phyloP scores from a whole-genome alignment of 2,329 filamentous ascomycete genomes.

The Ceratocystis papillata region DNA sequence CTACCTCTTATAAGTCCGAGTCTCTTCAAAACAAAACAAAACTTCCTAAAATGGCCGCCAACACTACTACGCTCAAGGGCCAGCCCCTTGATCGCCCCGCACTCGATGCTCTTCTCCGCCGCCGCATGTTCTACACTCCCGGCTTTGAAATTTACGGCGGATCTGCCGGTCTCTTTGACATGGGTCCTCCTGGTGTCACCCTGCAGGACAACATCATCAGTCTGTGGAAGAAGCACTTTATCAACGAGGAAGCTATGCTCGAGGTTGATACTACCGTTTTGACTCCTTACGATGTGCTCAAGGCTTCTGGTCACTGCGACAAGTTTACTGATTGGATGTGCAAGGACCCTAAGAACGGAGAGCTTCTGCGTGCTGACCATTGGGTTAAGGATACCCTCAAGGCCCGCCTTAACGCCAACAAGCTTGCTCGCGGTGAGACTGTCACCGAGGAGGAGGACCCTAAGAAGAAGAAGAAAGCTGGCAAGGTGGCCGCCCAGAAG shows the following conservation, averaged over 20 bases:
- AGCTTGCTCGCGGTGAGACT: conserved; percentile 78
- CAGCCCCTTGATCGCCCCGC: conserved; percentile 74
- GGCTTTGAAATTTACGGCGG: conserved; percentile 93
- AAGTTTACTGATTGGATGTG: conserved; percentile 99
- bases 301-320: conserved; percentile 93
- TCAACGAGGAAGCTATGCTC: conserved; percentile 88
- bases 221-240: conserved; percentile 85
- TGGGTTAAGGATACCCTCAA: conserved; percentile 92
- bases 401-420: conserved; percentile 74
- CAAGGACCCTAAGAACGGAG: conserved; percentile 94
- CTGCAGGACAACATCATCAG: conserved; percentile 83
- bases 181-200: conserved; percentile 77
- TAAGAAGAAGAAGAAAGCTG: conserved; percentile 76
- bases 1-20: not conserved
- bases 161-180: conserved; percentile 82
- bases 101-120: conserved; percentile 76
- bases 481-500: conserved; percentile 67
- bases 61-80: conserved; percentile 70
- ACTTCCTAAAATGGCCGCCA: conserved; percentile 37
- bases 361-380: conserved; percentile 93
- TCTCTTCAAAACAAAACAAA: conserved; percentile 22
- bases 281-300: conserved; percentile 85
- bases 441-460: conserved; percentile 63
- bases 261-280: conserved; percentile 90
- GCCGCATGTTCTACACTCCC: conserved; percentile 88